These are phyloP conservation scores for Recurvomyces mirabilis DNA, from an alignment of 495 filamentous ascomycete species.

Conservation along the genomic window DNA sequence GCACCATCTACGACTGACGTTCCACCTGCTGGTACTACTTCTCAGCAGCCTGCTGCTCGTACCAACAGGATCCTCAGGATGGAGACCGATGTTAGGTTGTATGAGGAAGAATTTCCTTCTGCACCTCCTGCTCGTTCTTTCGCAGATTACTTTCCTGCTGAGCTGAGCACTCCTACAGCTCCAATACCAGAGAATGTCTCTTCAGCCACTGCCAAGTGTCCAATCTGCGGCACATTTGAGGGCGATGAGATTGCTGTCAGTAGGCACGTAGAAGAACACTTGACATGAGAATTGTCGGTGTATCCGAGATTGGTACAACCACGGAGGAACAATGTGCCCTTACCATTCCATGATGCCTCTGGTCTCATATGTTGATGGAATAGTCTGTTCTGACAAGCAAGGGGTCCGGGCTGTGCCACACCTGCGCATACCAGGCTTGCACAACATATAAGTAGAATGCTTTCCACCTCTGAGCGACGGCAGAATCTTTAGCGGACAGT, in stretches of 20 bases:
- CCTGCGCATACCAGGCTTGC: too few relatives aligned
- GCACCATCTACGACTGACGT: conserved; percentile 17
- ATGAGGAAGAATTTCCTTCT: conserved; percentile 17
- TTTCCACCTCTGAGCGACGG: too few relatives aligned
- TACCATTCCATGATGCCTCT: too few relatives aligned
- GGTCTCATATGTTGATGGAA: too few relatives aligned
- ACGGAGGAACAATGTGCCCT: too few relatives aligned
- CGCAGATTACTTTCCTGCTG: conserved; percentile 19
- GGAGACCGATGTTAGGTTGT: conserved; percentile 16
- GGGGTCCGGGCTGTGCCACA: too few relatives aligned
- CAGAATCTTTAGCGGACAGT: too few relatives aligned
- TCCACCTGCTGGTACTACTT: conserved; percentile 17
- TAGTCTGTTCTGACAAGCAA: too few relatives aligned
- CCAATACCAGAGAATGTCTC: not conserved
- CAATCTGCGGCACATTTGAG: conserved; percentile 48
- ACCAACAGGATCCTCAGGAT: not conserved
- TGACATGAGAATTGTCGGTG: conserved; percentile 26
- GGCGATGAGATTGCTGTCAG: conserved; percentile 48
- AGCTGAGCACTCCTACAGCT: not conserved
- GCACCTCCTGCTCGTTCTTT: conserved; percentile 14
- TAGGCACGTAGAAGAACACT: conserved; percentile 48
- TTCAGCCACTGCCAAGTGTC: conserved; percentile 36
- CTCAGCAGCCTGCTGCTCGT: not conserved
- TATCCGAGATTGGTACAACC: too few relatives aligned
- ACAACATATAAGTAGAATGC: too few relatives aligned